phyloP scores from a whole-genome alignment of 192 early-diverging fungal species.

The Podila epigama region DNA sequence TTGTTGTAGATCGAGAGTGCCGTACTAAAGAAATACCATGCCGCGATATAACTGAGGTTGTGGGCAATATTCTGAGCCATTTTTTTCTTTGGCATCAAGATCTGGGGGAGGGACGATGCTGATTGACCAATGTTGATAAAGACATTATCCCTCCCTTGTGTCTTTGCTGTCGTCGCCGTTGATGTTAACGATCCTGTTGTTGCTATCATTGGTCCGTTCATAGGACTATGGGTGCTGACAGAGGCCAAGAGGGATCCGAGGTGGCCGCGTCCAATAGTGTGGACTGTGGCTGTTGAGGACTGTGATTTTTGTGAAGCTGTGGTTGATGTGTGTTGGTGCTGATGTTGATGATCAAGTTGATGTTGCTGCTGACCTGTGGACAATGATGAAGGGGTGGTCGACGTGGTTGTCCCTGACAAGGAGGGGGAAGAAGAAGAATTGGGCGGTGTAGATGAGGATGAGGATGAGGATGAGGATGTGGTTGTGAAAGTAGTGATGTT shows the following conservation, averaged over 20 bases:
- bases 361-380: background rate
- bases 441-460: background rate
- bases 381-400: background rate
- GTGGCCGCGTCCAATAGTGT: too few species aligned
- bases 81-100: conserved; percentile 45
- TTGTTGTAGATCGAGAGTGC: conserved; percentile 86
- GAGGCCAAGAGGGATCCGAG: too few species aligned
- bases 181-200: background rate
- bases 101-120: conserved; percentile 34
- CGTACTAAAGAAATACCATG: conserved; percentile 83
- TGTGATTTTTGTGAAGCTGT: background rate
- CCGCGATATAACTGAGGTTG: conserved; percentile 56
- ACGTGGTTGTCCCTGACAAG: background rate
- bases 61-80: conserved; percentile 29
- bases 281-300: too few species aligned
- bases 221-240: too few species aligned
- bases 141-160: conserved; percentile 16
- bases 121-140: conserved; percentile 43
- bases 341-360: conserved; percentile 22
- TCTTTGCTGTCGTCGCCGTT: background rate
- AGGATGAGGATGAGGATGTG: conserved; percentile 10
- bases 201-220: too few species aligned
- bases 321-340: background rate
- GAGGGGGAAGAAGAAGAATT: background rate
- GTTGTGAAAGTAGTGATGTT: conserved; percentile 5